A percentile compares a stretch with the other conserved stretches of the same genome.
Evolutionary conservation across 208 protist genomes (phyloP).

Genomic region (Trypanosoma lewisi): DNA sequence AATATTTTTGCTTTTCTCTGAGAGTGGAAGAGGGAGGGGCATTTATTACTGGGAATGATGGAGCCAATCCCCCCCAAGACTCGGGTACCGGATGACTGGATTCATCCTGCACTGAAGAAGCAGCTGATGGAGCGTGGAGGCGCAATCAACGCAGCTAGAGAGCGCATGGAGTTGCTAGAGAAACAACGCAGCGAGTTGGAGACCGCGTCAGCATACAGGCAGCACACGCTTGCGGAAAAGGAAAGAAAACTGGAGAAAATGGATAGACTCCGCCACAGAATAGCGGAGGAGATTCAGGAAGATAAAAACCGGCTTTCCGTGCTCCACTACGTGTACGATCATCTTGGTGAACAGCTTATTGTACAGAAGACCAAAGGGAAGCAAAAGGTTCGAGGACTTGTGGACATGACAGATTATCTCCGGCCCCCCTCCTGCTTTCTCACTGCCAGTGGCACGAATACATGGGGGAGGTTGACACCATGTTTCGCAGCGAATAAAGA

Average conservation of each 20-base stretch:
- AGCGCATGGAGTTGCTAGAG: constrained; percentile 37
- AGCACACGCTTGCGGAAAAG: constrained; percentile 35
- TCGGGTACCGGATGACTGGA: constrained; percentile 46
- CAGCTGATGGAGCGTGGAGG: constrained; percentile 29
- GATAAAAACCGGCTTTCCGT: not conserved
- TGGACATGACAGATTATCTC: not conserved
- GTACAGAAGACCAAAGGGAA: constrained; percentile 24
- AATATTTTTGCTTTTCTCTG: too few species aligned
- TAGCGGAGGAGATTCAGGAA: constrained; percentile 12
- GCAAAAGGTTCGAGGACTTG: constrained; percentile 6
- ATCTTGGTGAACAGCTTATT: constrained; percentile 21
- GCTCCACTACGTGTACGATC: not conserved
- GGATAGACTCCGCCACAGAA: constrained; percentile 3
- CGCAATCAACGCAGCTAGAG: not conserved
- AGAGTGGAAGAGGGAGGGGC: too few species aligned
- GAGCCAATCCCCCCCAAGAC: constrained; percentile 25
- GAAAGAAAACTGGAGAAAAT: constrained; percentile 22
- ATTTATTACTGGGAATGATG: not conserved
- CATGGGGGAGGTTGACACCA: constrained; percentile 13
- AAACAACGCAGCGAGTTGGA: constrained; percentile 19
- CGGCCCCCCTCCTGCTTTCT: constrained; percentile 3
- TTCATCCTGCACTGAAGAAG: constrained; percentile 63
- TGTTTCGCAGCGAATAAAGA: constrained; percentile 9
- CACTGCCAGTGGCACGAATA: not conserved
- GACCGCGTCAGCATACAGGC: constrained; percentile 6